phyloP scores from a whole-genome alignment of 163 green algal genomes.

The Chlorella variabilis region DNA sequence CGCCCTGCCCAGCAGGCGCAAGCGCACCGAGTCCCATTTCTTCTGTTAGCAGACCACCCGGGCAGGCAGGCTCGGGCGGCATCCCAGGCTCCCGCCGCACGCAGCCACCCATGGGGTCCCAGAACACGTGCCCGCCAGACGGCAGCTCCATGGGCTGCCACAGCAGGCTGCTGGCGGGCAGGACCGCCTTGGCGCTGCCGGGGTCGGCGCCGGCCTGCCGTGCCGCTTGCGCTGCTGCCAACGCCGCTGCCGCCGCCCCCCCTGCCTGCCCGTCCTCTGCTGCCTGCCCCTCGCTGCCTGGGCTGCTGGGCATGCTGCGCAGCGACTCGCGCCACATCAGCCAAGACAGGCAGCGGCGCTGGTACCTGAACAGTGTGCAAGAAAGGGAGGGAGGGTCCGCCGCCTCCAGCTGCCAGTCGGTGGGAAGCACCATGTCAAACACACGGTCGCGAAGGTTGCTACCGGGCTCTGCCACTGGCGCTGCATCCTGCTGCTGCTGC shows the following conservation, averaged over 20 bases:
- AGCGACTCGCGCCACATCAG: conserved; percentile 51
- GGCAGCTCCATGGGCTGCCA: conserved; percentile 20
- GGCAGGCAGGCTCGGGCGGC: conserved; percentile 7
- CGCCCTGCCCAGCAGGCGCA: no score
- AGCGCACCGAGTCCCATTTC: conserved; percentile 65
- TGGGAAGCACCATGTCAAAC: conserved; percentile 22
- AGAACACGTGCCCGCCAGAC: background rate
- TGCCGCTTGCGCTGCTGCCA: background rate
- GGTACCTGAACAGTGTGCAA: conserved; percentile 55
- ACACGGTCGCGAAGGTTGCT: background rate
- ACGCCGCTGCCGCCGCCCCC: background rate
- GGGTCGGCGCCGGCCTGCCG: background rate
- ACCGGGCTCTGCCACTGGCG: background rate
- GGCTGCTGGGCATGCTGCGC: background rate
- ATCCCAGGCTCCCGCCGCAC: background rate
- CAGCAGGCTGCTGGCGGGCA: background rate
- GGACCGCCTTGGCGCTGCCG: background rate
- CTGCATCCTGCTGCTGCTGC: background rate
- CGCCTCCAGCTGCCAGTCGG: conserved; percentile 36
- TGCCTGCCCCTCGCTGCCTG: background rate
- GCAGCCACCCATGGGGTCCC: background rate
- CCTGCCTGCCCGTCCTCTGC: background rate
- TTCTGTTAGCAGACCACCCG: conserved; percentile 48
- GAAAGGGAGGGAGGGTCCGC: conserved; percentile 25
- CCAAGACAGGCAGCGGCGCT: conserved; percentile 51